A percentile compares a stretch with the other conserved stretches of the same genome.
phyloP scores from a whole-genome alignment of 129 eudicot genomes.

The Artemisia tridentata region DNA sequence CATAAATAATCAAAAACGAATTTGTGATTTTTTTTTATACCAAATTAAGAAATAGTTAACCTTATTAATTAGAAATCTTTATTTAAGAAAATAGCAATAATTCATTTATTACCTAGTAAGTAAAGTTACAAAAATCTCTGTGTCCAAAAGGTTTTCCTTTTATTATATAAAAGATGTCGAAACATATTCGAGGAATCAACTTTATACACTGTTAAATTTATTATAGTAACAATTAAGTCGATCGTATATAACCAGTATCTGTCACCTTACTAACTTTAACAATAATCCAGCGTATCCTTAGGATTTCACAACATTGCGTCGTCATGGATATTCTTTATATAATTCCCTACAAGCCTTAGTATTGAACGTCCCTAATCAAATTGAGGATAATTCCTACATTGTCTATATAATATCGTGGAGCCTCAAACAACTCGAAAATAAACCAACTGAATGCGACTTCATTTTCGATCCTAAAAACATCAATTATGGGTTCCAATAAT shows the following conservation, averaged over 20 bases:
- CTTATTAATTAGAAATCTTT: no score
- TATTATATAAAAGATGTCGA: neutral
- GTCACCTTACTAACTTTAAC: neutral
- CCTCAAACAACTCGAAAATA: constrained; percentile 12
- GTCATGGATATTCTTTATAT: constrained; percentile 4
- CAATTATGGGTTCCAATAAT: constrained; percentile 45
- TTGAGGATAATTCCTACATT: no score
- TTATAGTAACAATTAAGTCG: no score
- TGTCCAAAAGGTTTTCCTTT: no score
- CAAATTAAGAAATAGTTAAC: no score
- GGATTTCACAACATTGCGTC: constrained; percentile 1
- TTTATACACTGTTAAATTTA: neutral
- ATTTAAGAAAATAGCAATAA: no score
- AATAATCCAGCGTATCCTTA: constrained; percentile 6
- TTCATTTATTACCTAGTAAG: no score
- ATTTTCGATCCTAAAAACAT: neutral
- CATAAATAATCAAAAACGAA: no score
- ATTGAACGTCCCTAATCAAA: neutral
- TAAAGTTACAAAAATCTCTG: no score
- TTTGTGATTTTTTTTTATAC: no score
- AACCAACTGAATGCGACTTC: neutral
- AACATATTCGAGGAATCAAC: neutral
- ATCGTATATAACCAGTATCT: neutral
- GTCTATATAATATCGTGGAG: constrained; percentile 3
- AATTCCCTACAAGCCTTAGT: neutral